A percentile compares a stretch with the other conserved stretches of the same genome.
phyloP scores from a whole-genome alignment of 495 filamentous ascomycete genomes.

The Evansstolkia leycettana region DNA sequence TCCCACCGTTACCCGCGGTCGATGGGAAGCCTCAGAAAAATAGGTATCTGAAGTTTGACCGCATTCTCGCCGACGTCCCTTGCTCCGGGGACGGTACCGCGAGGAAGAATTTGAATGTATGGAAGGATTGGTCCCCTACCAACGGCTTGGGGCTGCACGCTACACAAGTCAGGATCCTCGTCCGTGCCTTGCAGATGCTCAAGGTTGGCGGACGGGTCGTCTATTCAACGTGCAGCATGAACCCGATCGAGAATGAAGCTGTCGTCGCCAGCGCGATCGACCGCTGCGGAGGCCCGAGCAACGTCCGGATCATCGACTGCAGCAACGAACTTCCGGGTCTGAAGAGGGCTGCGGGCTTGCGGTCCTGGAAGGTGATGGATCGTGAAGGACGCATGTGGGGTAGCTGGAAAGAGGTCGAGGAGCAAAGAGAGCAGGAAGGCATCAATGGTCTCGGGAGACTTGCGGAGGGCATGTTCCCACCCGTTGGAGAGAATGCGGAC shows the following conservation, averaged over 20 bases:
- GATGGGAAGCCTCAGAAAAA: conserved; percentile 40
- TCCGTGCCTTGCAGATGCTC: conserved; percentile 89
- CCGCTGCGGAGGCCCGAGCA: conserved; percentile 71
- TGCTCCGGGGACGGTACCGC: conserved; percentile 91
- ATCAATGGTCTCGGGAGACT: conserved; percentile 50
- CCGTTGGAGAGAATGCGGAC: conserved; percentile 36
- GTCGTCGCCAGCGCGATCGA: conserved; percentile 77
- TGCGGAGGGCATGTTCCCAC: conserved; percentile 73
- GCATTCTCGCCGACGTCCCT: conserved; percentile 91
- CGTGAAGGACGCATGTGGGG: conserved; percentile 63
- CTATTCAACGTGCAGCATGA: conserved; percentile 97
- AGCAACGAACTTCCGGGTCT: conserved; percentile 61
- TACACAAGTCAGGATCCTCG: conserved; percentile 78
- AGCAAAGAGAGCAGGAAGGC: conserved; percentile 44
- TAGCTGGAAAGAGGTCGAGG: conserved; percentile 62
- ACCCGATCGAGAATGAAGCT: conserved; percentile 95
- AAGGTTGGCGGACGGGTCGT: conserved; percentile 90
- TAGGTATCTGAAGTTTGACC: conserved; percentile 88
- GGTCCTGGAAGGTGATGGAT: conserved; percentile 79
- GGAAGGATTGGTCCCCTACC: conserved; percentile 84
- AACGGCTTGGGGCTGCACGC: conserved; percentile 75
- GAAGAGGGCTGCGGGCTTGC: conserved; percentile 61
- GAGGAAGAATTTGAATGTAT: conserved; percentile 82
- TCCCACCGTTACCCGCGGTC: conserved; percentile 39
- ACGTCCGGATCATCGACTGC: conserved; percentile 75